Evolutionary conservation across 768 basidiomycete species (phyloP).

Genomic region (Mycena rosella): DNA sequence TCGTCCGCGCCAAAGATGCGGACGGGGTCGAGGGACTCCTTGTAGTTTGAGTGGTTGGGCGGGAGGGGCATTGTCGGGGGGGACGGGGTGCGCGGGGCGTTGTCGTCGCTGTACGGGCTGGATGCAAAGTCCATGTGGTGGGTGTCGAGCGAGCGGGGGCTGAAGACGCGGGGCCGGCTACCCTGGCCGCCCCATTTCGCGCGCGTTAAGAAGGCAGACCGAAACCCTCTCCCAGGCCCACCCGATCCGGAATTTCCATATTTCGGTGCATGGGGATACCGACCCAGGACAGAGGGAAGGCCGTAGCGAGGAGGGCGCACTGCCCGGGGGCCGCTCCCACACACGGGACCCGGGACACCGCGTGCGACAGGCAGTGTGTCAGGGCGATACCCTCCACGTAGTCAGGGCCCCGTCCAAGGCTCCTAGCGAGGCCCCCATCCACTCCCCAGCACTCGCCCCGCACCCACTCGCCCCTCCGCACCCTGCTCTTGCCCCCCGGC

Average conservation of each 20-base stretch:
- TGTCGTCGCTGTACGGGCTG: conserved; percentile 50
- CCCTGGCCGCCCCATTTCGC: neutral
- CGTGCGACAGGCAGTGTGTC: no score
- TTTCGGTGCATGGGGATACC: neutral
- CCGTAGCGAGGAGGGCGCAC: conserved; percentile 22
- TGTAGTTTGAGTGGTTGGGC: conserved; percentile 45
- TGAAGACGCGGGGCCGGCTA: conserved; percentile 22
- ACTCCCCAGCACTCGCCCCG: neutral
- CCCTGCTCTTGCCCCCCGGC: neutral
- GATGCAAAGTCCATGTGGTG: conserved; percentile 66
- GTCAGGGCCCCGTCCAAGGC: no score
- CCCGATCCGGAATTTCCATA: conserved; percentile 16
- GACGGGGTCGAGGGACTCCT: conserved; percentile 55
- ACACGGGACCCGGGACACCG: conserved; percentile 4
- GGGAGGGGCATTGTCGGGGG: conserved; percentile 57
- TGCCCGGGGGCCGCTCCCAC: conserved; percentile 11
- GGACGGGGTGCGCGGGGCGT: conserved; percentile 81
- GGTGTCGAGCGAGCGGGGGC: no score
- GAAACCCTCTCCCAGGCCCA: neutral
- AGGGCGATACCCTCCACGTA: no score
- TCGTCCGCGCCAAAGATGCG: conserved; percentile 62
- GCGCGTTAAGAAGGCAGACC: conserved; percentile 19
- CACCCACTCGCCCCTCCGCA: no score
- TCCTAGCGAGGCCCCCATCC: neutral
- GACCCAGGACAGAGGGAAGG: conserved; percentile 12